Evolutionary conservation across 768 basidiomycete genomes (phyloP), one percentile per base, ranked within the genome.

Genomic region (Trametes cingulata): DNA sequence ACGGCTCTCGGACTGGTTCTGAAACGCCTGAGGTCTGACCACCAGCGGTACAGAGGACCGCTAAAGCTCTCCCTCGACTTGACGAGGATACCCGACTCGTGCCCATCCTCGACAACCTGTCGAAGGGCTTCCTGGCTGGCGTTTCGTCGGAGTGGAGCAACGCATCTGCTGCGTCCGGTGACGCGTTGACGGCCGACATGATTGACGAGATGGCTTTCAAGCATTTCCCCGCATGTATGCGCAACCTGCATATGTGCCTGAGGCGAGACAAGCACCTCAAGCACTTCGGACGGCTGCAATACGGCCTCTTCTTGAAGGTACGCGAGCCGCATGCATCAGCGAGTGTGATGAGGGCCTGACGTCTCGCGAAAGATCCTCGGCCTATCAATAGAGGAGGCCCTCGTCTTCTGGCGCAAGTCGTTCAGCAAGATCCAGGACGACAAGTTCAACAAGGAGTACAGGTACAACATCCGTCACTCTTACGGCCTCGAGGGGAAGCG

Each of bases 161-260:
- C 20, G 77, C 82, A 13, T 77, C 81, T 12, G 78, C 81, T n/a
- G 73, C 71, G 4, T 78, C 76, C 29, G 82, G 82, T 0, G 85
- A 87, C 29, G 83, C 82, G 45, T 86, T 98, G 65, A 95, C 85
- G 59, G 95, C 95, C 0, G 96, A 97, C 52, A 95, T 96, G 95
- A 80, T 99, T 1, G 91, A 97, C 67, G 88, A 88, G 33, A 76
- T 98, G 27, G 86, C 95, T 0, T 79, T 76, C 66, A 89, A 88
- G 72, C 93, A 98, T 71, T 98, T 93, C 82, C 97, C 97, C 0
- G 77, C 93, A 65, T 99, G 97, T 72, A 97, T 97, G 95, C 86
- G 93, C 50, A 88, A 87, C 65, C 75, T 97, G 52, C 95, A 98
- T 69, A 90, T 91, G 53, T 85, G 78, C 52, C 75, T 98, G 58